Base-by-base conservation (phyloP, 2,329 filamentous ascomycete genomes). In the Apiospora marii region DNA sequence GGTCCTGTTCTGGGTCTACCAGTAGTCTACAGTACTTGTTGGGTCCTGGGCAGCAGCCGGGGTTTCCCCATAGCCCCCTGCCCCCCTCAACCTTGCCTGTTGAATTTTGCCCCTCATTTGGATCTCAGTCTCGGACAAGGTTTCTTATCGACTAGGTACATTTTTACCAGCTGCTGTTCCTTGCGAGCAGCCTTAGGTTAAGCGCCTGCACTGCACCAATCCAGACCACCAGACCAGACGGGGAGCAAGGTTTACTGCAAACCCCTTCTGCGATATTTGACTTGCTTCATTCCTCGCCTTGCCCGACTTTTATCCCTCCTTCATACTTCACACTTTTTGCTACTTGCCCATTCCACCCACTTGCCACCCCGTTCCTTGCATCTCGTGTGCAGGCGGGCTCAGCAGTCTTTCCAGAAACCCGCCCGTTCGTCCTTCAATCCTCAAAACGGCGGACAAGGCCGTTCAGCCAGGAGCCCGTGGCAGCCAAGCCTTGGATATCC, bases 401-500 rank as follows among this genome's bases (percentile, higher is more conserved):
- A 64, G 41, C 58, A 64, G 58, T 64, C 58, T 64, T 64, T 41
- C 58, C 58, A 64, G 30, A 41, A n/a, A 64, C 34, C 58, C 58
- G 58, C 58, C 58, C 58, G 58, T 64, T 64, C 58, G 19, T 34
- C 34, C 34, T 64, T 22, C 30, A 64, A 70, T 49, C 68, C 34
- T 70, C 68, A 70, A 51, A 70, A 70, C 68, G 68, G 68, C 68
- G 68, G 68, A 58, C 30, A 27, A 51, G 48, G 37, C 67, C 44
- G 67, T 48, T 46, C n/a, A 27, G 44, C 67, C 67, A 68, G 67
- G 67, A 48, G n/a, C 68, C 68, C 48, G 68, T 70, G 68, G 68
- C 68, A 70, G 48, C 34, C 30, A 19, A 58, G 68, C 68, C 68
- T 53, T 51, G 68, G 68, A 71, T 46, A 77, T 79, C 68, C 74